Base-by-base conservation (phyloP, 306 rosid species). In the Trifolium pratense region DNA sequence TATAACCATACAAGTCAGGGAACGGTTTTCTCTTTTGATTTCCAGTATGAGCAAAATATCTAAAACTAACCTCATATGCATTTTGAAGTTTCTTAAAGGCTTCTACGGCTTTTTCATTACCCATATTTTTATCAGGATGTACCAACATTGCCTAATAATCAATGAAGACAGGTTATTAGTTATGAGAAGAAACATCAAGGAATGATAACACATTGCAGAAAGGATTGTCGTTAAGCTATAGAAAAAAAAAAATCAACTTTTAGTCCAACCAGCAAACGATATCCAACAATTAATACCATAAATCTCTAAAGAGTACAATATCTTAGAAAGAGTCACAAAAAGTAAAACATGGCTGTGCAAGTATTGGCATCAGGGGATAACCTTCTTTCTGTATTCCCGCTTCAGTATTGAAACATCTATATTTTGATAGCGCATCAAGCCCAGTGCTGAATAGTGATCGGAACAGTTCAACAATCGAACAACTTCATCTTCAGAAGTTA, bases 81-180 rank as follows among this genome's bases (percentile, higher is more conserved):
- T 95, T 95, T 75, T 95, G 99, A 82, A 95, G 99, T 84, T 91
- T 95, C 87, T 95, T 91, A 73, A 95, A 95, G 75, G 99, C 97
- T 84, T 95, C 99, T 48, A 79, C 99, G 5, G 99, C 99, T 82
- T 90, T 95, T 75, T 95, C 99, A 79, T 91, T 90, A 52, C 99
- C 99, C 96, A 88, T 95, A 79, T 95, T 95, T 89, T 95, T 95
- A 85, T 95, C 99, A 29, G 99, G 99, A 83, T 95, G 99, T 79
- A 95, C 99, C 86, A 95, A 70, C 97, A 95, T 95, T 74, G 99
- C 99, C 99, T 95, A 80, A 80, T 70, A 81, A 79, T 66, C 75
- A 74, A 82, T 16, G 71, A 51, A 81, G 55, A 74, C 73, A 78
- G 34, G 56, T 25, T 51, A 40, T 68, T 59, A 79, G 68, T 60